Base-by-base conservation (phyloP, 305 asterid genomes). In the Plantago rigida region DNA sequence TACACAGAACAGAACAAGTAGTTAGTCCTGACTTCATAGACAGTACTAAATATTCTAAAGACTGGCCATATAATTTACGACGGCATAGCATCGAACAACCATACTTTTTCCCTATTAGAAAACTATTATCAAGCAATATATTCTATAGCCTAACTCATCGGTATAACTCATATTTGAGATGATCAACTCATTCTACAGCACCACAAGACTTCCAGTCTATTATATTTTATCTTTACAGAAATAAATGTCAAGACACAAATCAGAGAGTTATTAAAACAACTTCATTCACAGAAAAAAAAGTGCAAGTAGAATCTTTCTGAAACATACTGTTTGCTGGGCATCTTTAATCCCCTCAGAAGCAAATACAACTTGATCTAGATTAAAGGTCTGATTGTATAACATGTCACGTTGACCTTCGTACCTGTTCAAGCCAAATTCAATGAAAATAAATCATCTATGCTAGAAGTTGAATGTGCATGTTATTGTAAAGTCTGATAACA, bases 281-380 rank as follows among this genome's bases (percentile, higher is more conserved):
- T 60, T 44, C 65, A 60, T 56, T 29, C 49, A 22, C 44, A 52
- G 42, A 44, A 50, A 47, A 47, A 56, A 67, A 66, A 70, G 49
- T 68, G 73, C 26, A 64, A 45, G 13, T 31, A 31, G 51, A 63
- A 68, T 55, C 51, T 60, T 71, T 34, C 47, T 28, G 61, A 55
- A 56, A 78, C 96, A 76, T 86, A 92, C 99, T 67, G 99, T 92
- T 79, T 92, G 89, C 72, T 90, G 97, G 29, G 96, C 94, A 82
- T 90, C 97, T 83, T 90, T 90, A 48, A 87, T 83, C 67, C 97
- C 97, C 73, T 90, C 97, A 55, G 96, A 63, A 73, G 97, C 97
- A 82, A 87, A 90, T 66, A 94, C 77, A 66, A 90, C 95, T 83
- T 90, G 96, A 75, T 90, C 97, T 26, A 90, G 82, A 82, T 85